Evolutionary conservation across 2,329 filamentous ascomycete genomes (phyloP).

Genomic region (Microsporum ferrugineum): DNA sequence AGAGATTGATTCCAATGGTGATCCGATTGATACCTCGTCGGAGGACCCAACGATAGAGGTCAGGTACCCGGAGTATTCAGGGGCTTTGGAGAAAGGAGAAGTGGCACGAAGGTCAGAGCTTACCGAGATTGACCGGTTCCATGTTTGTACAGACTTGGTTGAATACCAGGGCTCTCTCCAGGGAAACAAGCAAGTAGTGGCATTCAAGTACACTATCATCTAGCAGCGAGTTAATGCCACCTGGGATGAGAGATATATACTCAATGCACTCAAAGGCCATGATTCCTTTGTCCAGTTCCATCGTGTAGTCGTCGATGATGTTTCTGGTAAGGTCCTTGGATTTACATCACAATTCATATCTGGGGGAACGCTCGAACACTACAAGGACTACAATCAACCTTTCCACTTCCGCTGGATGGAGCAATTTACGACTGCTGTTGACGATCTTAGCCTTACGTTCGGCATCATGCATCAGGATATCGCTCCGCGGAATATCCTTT

Average conservation of each 20-base stretch:
- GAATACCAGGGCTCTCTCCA: not conserved
- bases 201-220: constrained; percentile 10
- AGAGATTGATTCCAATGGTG: not conserved
- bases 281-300: constrained; percentile 4
- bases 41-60: not conserved
- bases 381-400: not conserved
- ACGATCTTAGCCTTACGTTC: constrained; percentile 8
- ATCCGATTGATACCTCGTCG: not conserved
- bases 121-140: constrained; percentile 7
- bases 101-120: not conserved
- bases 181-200: not conserved
- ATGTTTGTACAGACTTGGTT: constrained; percentile 7
- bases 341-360: constrained; percentile 7
- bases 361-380: constrained; percentile 7
- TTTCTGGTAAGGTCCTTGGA: constrained; percentile 5
- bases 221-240: constrained; percentile 6
- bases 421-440: constrained; percentile 8
- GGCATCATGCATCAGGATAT: constrained; percentile 10
- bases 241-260: constrained; percentile 8
- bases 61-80: not conserved
- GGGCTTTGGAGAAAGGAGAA: not conserved
- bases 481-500: constrained; percentile 9
- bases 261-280: constrained; percentile 5
- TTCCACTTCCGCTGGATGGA: constrained; percentile 11
- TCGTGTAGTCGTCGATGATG: constrained; percentile 10